Percentiles rank a stretch among this genome's conserved stretches.
phyloP scores from a whole-genome alignment of 2,329 filamentous ascomycete genomes.

The Cladosporium sp. region DNA sequence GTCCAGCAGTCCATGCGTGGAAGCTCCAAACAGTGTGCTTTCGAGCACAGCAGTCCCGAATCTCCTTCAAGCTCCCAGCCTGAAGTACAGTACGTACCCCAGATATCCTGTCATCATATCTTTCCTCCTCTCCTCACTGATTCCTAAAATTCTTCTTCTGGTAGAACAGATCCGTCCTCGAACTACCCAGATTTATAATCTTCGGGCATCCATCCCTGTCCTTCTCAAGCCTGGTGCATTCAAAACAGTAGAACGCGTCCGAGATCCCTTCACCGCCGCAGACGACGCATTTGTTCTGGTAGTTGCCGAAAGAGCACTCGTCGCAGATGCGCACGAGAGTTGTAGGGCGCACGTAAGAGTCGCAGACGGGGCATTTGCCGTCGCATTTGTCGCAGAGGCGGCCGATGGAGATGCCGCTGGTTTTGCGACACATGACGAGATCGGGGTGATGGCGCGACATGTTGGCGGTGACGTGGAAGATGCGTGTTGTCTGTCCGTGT shows the following conservation, averaged over 20 bases:
- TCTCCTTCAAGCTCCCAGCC: no score
- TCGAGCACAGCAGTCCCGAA: no score
- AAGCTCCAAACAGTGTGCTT: no score
- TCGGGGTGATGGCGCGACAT: conserved; percentile 98
- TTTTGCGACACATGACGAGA: conserved; percentile 99
- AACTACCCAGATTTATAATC: conserved; percentile 97
- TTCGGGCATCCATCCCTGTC: conserved; percentile 97
- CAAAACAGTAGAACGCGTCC: conserved; percentile 98
- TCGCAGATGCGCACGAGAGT: conserved; percentile 98
- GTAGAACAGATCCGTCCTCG: conserved; percentile 83
- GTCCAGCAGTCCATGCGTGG: no score
- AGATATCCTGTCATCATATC: background rate
- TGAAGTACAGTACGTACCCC: background rate
- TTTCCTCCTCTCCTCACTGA: conserved; percentile 36
- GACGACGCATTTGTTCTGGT: conserved; percentile 99
- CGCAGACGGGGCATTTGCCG: conserved; percentile 98
- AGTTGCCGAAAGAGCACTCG: conserved; percentile 99
- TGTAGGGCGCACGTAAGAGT: conserved; percentile 96
- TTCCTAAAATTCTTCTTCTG: conserved; percentile 70
- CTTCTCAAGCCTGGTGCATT: conserved; percentile 95
- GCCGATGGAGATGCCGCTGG: conserved; percentile 94
- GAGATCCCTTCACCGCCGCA: conserved; percentile 98
- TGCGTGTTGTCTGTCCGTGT: background rate
- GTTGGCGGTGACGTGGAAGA: conserved; percentile 23
- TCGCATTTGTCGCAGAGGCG: conserved; percentile 99